Evolutionary conservation across 768 basidiomycete species (phyloP), one percentile per base, ranked within the genome.

Genomic region (Boletus pseudo-olivaceus): DNA sequence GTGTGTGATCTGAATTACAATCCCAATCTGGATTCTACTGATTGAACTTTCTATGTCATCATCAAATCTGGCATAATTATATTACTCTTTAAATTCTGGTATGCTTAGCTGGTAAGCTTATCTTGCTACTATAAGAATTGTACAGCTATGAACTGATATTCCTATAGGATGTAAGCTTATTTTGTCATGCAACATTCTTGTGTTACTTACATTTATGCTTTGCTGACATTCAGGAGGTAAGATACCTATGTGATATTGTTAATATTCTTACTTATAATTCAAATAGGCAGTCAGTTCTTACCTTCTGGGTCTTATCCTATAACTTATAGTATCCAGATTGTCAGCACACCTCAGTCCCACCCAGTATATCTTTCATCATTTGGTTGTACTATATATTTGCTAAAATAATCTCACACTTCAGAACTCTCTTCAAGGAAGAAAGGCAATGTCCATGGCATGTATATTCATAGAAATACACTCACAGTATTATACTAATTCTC

Each of bases 391-490:
- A 17, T 43, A 8, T 10, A 8, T 27, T 27, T 27, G 7, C 41
- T 26, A 26, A 26, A 41, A 15, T 15, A 9, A 27, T 26, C 2
- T 26, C 2, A 42, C 17, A 26, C 5, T 27, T 17, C 8, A 42
- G 26, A 0, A 3, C 10, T 27, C 7, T 2, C 8, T 2, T 17
- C 15, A 7, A 27, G 6, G 0, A n/a, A 11, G 1, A 27, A 1
- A 11, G 5, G 9, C 2, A 43, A 9, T 9, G 11, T 27, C 3
- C 10, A 29, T 29, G 42, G 42, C 15, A 42, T 27, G 15, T 26
- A 2, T 17, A 14, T 43, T 43, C 1, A 29, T 29, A 5, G 5
- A 26, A 4, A 42, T 26, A 17, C 26, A 10, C 17, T 10, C 4
- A 23, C 23, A 12, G 12, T 26, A 26, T 42, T 17, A 15, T 11